A percentile compares a stretch with the other conserved stretches of the same genome.
These are phyloP conservation scores for Phaffia australis DNA, from an alignment of 768 basidiomycete genomes.

Conservation along the genomic window DNA sequence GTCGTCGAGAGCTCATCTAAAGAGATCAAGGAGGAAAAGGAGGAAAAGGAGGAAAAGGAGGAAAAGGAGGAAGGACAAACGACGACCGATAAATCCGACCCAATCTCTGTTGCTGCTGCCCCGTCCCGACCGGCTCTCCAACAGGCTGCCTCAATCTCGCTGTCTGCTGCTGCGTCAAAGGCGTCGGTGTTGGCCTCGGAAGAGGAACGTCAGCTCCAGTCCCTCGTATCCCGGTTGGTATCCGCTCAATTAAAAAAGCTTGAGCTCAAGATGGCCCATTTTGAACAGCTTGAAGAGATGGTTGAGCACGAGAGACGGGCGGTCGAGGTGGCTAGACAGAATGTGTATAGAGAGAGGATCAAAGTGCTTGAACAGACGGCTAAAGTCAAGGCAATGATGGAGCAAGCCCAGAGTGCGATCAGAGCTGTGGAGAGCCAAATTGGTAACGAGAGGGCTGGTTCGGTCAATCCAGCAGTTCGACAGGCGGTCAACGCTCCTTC, in stretches of 20 bases:
- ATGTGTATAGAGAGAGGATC: conserved; percentile 63
- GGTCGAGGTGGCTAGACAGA: conserved; percentile 69
- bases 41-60: conserved; percentile 12
- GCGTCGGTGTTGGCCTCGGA: conserved; percentile 67
- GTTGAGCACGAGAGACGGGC: conserved; percentile 80
- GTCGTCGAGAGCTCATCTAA: not conserved
- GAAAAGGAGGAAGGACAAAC: conserved; percentile 25
- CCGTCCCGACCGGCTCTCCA: conserved; percentile 60
- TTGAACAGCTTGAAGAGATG: conserved; percentile 84
- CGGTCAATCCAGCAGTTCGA: no score
- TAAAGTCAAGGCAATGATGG: conserved; percentile 32
- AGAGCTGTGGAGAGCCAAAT: not conserved
- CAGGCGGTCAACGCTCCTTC: no score
- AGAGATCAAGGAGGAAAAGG: conserved; percentile 14
- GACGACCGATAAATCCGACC: conserved; percentile 40
- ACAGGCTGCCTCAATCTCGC: conserved; percentile 73
- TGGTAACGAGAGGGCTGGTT: no score
- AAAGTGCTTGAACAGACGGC: conserved; percentile 33
- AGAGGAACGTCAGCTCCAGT: conserved; percentile 69
- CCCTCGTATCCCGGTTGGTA: conserved; percentile 65
- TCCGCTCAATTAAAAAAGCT: conserved; percentile 66
- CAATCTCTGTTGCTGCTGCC: conserved; percentile 15
- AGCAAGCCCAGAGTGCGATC: conserved; percentile 17
- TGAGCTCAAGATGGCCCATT: conserved; percentile 87
- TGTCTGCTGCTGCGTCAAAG: conserved; percentile 77